Evolutionary conservation across 495 filamentous ascomycete genomes (phyloP).

Genomic region (Copromyces sp.): DNA sequence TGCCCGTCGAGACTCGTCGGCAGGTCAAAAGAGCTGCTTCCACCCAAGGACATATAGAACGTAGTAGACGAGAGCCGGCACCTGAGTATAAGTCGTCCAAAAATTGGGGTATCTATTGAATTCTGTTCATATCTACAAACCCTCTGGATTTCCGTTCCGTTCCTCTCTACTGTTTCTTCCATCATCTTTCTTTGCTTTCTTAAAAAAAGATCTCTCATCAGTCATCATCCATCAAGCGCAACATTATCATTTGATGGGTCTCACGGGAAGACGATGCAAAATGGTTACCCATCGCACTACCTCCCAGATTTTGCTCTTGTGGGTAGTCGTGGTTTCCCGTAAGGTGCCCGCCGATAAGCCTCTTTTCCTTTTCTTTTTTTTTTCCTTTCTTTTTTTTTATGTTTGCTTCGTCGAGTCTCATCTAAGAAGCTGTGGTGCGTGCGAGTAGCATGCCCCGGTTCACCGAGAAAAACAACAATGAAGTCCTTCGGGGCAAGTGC

Average conservation of each 20-base stretch:
- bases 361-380: background rate
- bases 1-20: background rate
- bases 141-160: background rate
- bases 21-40: background rate
- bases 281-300: background rate
- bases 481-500: background rate
- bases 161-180: background rate
- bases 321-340: background rate
- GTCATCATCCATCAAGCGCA: constrained; percentile 9
- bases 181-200: background rate
- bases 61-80: background rate
- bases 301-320: background rate
- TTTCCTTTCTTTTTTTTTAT: background rate
- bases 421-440: background rate
- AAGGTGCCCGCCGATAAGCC: background rate
- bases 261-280: background rate
- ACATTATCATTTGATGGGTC: background rate
- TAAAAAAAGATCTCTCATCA: constrained; percentile 12
- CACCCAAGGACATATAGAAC: background rate
- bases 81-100: constrained; percentile 21
- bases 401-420: background rate
- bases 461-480: background rate
- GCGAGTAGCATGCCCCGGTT: background rate
- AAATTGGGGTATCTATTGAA: constrained; percentile 28
- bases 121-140: constrained; percentile 20